phyloP scores from a whole-genome alignment of 208 protist species.

The Leishmania arabica region DNA sequence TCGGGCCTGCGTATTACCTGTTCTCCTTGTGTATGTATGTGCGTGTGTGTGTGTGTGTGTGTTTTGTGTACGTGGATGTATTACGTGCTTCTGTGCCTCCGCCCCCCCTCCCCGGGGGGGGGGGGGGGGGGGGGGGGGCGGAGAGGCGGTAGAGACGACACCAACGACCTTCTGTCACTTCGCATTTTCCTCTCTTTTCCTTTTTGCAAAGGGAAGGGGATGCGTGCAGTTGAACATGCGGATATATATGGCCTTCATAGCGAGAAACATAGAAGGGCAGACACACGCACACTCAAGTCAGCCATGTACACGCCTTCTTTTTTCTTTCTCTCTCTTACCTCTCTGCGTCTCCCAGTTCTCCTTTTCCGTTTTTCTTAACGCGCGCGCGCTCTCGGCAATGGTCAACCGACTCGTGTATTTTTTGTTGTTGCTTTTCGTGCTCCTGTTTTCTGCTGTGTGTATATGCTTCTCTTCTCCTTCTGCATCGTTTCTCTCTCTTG shows the following conservation, averaged over 20 bases:
- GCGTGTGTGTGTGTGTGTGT: background rate
- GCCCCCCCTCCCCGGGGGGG: too few relatives aligned
- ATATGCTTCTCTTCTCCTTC: background rate
- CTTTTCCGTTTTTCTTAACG: background rate
- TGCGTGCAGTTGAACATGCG: background rate
- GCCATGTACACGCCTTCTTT: background rate
- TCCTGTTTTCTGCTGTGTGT: background rate
- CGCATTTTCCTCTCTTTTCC: background rate
- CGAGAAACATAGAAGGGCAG: background rate
- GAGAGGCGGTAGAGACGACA: too few relatives aligned
- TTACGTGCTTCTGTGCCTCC: background rate
- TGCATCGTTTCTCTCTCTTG: background rate
- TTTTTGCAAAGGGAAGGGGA: background rate
- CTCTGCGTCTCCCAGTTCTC: background rate
- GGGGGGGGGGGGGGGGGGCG: too few relatives aligned
- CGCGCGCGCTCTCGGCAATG: background rate
- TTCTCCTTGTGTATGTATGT: too few relatives aligned
- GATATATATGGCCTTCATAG: background rate
- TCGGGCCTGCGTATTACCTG: too few relatives aligned
- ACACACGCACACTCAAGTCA: background rate
- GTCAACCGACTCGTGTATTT: background rate
- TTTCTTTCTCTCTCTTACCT: background rate
- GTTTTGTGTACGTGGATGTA: background rate
- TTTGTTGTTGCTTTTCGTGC: background rate
- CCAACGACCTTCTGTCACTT: too few relatives aligned